These are phyloP conservation scores for Micromonas pusilla DNA, from an alignment of 139 green algal genomes.

Conservation along the genomic window DNA sequence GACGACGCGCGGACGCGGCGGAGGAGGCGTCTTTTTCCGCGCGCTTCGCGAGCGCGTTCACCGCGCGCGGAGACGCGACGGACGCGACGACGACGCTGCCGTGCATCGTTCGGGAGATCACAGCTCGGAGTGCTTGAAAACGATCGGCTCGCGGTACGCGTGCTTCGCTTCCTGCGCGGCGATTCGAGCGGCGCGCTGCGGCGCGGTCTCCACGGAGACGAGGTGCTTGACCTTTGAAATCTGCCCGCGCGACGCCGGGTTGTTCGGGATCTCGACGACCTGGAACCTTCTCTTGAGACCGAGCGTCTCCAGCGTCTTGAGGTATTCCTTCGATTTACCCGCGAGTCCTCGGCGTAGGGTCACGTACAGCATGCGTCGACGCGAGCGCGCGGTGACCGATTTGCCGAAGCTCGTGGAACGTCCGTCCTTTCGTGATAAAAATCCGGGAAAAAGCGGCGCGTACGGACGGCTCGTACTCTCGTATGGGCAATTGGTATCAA, in stretches of 20 bases:
- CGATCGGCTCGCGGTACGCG: neutral
- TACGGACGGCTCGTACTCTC: too few species aligned
- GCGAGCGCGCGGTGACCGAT: neutral
- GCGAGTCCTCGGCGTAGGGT: conserved; percentile 10
- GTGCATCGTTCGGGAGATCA: too few species aligned
- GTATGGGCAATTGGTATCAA: too few species aligned
- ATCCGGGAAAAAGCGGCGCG: too few species aligned
- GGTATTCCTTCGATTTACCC: neutral
- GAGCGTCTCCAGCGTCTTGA: neutral
- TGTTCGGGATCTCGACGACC: neutral
- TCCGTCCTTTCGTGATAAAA: too few species aligned
- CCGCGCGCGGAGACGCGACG: neutral
- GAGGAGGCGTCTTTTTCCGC: neutral
- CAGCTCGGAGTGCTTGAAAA: neutral
- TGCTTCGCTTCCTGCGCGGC: neutral
- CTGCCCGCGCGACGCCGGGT: neutral
- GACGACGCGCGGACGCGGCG: too few species aligned
- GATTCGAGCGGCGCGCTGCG: neutral
- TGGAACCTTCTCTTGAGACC: neutral
- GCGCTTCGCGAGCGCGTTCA: neutral
- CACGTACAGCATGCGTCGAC: conserved; percentile 8
- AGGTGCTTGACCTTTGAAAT: conserved; percentile 21
- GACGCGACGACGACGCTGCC: neutral
- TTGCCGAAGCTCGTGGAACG: neutral
- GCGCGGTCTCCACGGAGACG: neutral